Base-by-base conservation (phyloP, 768 basidiomycete genomes). In the Lactarius hengduanensis region DNA sequence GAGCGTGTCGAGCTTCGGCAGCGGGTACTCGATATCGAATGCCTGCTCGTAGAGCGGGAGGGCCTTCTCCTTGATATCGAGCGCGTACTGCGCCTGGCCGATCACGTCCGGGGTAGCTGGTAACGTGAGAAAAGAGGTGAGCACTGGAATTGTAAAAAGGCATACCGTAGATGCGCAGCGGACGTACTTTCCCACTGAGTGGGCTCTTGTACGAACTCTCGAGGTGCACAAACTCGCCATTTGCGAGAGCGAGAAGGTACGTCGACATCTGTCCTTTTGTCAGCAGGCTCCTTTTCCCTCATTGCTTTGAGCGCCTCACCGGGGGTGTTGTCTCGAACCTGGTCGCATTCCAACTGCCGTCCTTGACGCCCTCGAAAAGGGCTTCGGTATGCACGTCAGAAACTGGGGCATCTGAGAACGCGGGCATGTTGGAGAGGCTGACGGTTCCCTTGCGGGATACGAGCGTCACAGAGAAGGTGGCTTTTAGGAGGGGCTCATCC, bases 1-100 rank as follows among this genome's bases (percentile, higher is more conserved):
- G 16, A 98, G 82, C 2, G 95, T 96, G 73, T 98, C 96, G 54
- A 98, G 83, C 80, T 98, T 98, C 6, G 94, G 93, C 32, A 98
- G 83, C 28, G 96, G 94, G 75, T 89, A 98, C 65, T 90, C 90
- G 69, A 98, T 88, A 70, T 96, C 88, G 74, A 98, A 98, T 63
- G 96, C 83, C 74, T 89, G 81, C 77, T 98, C 96, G 76, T 96
- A 98, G n/a, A 94, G 74, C 18, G 95, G 94, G 16, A 97, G 78
- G 11, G 92, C 90, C 36, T 81, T 82, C 7, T 83, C 84, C 76
- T 91, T 96, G 71, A 96, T 87, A 71, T 96, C 93, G 50, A 98
- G 86, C 16, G 91, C 90, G 72, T 94, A 94, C 70, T 89, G 83
- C 7, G 90, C 89, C 73, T 94, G 94, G 70, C 87, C 81, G 71